Conservation (phyloP, 2,329 filamentous ascomycete genomes). For the Dichotomopilus funicola region DNA sequence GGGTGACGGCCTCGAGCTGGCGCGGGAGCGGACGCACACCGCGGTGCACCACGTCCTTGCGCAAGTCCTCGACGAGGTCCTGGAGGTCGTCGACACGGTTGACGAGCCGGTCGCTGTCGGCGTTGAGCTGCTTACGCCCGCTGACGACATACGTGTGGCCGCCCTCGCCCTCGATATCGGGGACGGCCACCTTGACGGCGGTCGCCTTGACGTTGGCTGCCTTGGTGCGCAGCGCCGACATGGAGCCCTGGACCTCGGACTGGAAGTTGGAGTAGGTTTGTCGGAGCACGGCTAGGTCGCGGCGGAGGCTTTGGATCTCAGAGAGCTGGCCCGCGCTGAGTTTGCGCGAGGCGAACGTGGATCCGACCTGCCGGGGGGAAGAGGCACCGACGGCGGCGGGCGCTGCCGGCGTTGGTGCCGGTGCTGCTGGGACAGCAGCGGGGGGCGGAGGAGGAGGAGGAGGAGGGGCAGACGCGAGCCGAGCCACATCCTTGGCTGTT, state of each 20-base stretch:
- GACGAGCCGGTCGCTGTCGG: conserved; percentile 86
- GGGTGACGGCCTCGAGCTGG: conserved; percentile 81
- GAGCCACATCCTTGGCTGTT: conserved; percentile 77
- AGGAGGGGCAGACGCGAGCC: conserved; percentile 41
- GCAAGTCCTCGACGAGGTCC: conserved; percentile 90
- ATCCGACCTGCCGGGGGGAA: conserved; percentile 38
- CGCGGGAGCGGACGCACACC: conserved; percentile 86
- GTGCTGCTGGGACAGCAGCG: too few species aligned
- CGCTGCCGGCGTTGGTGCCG: too few species aligned
- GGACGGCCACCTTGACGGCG: conserved; percentile 64
- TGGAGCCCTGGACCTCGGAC: conserved; percentile 79
- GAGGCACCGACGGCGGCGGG: too few species aligned
- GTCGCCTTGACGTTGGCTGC: conserved; percentile 72
- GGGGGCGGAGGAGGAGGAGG: too few species aligned
- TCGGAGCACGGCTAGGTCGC: conserved; percentile 83
- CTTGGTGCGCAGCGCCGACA: conserved; percentile 75
- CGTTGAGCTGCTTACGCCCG: conserved; percentile 79
- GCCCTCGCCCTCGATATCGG: conserved; percentile 66
- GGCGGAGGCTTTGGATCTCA: conserved; percentile 75
- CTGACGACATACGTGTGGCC: conserved; percentile 78
- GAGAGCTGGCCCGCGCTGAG: conserved; percentile 57
- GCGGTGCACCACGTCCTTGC: conserved; percentile 90
- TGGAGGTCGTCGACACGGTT: conserved; percentile 94
- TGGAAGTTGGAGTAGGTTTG: conserved; percentile 93
- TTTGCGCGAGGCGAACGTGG: conserved; percentile 29